Evolutionary conservation across 495 filamentous ascomycete species (phyloP).

Genomic region (Neurospora tetraspora): DNA sequence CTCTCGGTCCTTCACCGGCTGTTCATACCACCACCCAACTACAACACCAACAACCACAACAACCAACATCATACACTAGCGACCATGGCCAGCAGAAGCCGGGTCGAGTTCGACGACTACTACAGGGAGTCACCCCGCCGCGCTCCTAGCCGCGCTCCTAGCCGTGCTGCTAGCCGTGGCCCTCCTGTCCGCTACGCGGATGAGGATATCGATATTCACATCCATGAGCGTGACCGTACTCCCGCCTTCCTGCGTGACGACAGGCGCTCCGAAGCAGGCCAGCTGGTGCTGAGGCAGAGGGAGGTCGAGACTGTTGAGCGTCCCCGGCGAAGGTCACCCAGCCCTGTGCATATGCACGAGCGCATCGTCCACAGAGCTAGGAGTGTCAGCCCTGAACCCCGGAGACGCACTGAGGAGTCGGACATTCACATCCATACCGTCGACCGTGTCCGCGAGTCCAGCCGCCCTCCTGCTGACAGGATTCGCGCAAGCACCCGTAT

Average conservation of each 20-base stretch:
- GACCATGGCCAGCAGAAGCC: conserved; percentile 20
- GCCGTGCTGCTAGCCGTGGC: conserved; percentile 13
- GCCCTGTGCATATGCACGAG: conserved; percentile 30
- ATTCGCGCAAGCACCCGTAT: conserved; percentile 16
- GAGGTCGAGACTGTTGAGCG: conserved; percentile 37
- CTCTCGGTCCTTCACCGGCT: not conserved
- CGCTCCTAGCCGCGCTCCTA: conserved; percentile 16
- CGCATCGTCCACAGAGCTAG: conserved; percentile 20
- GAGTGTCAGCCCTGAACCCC: conserved; percentile 22
- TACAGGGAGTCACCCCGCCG: conserved; percentile 20
- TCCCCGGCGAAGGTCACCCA: conserved; percentile 30
- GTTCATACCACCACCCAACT: conserved; percentile 3
- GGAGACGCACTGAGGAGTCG: conserved; percentile 15
- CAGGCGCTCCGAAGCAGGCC: conserved; percentile 27
- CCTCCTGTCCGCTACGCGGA: conserved; percentile 27
- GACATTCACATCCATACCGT: conserved; percentile 19
- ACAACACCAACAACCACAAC: not conserved
- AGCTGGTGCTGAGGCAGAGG: conserved; percentile 34
- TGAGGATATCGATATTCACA: conserved; percentile 25
- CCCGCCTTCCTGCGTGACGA: conserved; percentile 32
- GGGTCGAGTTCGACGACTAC: conserved; percentile 35
- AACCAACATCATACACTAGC: conserved; percentile 4
- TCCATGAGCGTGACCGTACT: conserved; percentile 28
- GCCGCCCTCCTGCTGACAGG: conserved; percentile 18
- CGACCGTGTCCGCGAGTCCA: conserved; percentile 18